Evolutionary conservation across 768 basidiomycete genomes (phyloP), one percentile per base, ranked within the genome.

Genomic region (Xerocomellus intermedius): DNA sequence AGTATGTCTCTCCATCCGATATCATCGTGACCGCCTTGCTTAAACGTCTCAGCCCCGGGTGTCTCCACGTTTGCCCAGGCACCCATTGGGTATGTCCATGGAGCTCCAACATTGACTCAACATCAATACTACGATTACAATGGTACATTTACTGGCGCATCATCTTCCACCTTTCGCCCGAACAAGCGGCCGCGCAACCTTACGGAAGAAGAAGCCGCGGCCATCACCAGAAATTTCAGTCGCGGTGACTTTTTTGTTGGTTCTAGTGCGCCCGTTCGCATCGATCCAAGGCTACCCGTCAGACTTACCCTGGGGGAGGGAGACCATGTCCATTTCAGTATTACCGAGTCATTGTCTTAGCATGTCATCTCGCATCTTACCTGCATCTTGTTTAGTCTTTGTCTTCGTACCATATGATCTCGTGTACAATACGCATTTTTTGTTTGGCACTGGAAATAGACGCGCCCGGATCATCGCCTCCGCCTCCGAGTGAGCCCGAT

Each of bases 221-320:
- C 89, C 32, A 91, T 91, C 73, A 89, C 88, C 1, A 82, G 89
- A 68, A 89, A 89, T 63, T 91, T 88, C 62, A 85, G 76, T 57
- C 82, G 89, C 48, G 89, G 89, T 5, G 89, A 91, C 67, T 91
- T 91, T 69, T 91, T 84, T 64, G 86, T 91, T 48, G 89, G 89
- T 51, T 83, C 77, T 36, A 89, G 86, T 60, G 89, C 88, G 2
- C 89, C 89, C 9, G 87, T 91, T 42, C 83, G 87, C 62, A 91
- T 91, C 71, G 89, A 91, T 66, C 87, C 89, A 21, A 82, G 89
- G 50, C 72, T 91, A 41, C 87, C 89, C 14, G 89, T 91, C 57
- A 77, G 87, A 56, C 82, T 91, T 32, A 89, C 87, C 21, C 78
- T 91, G 39, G 88, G 88, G 26, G 89, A 91, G 63, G 88, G 88